phyloP scores from a whole-genome alignment of 108 stramenopile species.

The Nitzschia sp. region DNA sequence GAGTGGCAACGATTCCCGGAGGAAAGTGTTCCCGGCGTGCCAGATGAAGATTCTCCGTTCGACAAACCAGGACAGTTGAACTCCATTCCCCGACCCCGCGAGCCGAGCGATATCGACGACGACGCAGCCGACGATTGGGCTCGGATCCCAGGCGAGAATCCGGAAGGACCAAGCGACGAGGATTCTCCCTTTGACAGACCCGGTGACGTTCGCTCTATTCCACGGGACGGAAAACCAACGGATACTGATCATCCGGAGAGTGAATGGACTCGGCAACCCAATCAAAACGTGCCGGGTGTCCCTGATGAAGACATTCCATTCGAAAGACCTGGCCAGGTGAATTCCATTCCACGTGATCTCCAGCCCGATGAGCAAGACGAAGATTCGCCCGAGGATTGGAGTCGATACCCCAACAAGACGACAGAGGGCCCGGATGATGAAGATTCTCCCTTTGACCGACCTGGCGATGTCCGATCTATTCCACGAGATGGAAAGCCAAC shows the following conservation, averaged over 20 bases:
- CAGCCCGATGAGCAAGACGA: constrained; percentile 5
- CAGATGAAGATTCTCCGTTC: constrained; percentile 25
- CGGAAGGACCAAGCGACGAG: background rate
- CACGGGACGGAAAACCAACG: constrained; percentile 21
- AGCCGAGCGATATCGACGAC: constrained; percentile 6
- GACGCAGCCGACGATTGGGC: constrained; percentile 7
- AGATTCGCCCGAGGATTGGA: constrained; percentile 14
- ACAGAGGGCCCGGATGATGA: background rate
- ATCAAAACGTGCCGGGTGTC: constrained; percentile 5
- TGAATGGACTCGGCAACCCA: constrained; percentile 22
- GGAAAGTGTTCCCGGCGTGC: constrained; percentile 18
- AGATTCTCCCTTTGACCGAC: constrained; percentile 17
- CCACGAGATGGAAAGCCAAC: constrained; percentile 28
- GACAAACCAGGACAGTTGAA: constrained; percentile 18
- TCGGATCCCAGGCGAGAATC: background rate
- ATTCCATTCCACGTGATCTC: background rate
- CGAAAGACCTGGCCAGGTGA: constrained; percentile 13
- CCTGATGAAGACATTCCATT: constrained; percentile 15
- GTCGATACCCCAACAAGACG: background rate
- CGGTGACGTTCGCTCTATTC: constrained; percentile 29
- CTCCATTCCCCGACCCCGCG: constrained; percentile 10
- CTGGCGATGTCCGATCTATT: constrained; percentile 17
- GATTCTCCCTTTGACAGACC: constrained; percentile 16
- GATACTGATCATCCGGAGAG: constrained; percentile 17
- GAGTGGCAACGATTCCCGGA: constrained; percentile 15